Base-by-base conservation (phyloP, 768 basidiomycete species). In the Tulasnella sp. region DNA sequence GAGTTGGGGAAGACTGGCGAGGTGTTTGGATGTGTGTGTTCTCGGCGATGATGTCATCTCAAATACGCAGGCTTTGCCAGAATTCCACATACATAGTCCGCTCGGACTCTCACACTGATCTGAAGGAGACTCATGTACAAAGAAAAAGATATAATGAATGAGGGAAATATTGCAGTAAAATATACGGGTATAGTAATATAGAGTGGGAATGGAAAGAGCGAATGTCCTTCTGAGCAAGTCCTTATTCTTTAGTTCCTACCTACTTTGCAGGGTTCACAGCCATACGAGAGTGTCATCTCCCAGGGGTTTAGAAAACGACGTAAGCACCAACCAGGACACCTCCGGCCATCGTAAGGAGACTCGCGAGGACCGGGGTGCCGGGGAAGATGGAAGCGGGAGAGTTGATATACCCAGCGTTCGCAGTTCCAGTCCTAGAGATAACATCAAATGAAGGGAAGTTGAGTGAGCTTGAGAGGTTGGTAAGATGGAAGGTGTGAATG, bases 321-420 rank as follows among this genome's bases (percentile, higher is more conserved):
- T 84, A 82, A n/a, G 86, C 85, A n/a, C 85, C 85, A 34, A 84
- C 74, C 31, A 84, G 80, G 31, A 81, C 81, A 34, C 83, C 82
- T 8, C 82, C 80, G 15, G 83, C 38, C 9, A 82, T 81, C 15
- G 82, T 81, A 0, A 79, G 70, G 2, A 85, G 77, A 36, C 82
- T 79, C 8, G 80, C 79, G 15, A 85, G 76, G n/a, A 84, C 72
- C 5, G 81, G 80, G n/a, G 81, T 78, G 36, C 37, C 71, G 6
- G 78, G 78, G 38, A 77, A 76, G 22, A 79, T 39, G n/a, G 70
- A 70, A 64, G 80, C 40, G 58, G 79, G 80, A 34, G 77, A 39
- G 69, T 77, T 78, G 22, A 77, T 40, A 25, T 79, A 78, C 67
- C 40, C 78, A n/a, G 75, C 77, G 19, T 67, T 79, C 38, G 70